phyloP scores from a whole-genome alignment of 768 basidiomycete genomes.

The Boletales sp. region DNA sequence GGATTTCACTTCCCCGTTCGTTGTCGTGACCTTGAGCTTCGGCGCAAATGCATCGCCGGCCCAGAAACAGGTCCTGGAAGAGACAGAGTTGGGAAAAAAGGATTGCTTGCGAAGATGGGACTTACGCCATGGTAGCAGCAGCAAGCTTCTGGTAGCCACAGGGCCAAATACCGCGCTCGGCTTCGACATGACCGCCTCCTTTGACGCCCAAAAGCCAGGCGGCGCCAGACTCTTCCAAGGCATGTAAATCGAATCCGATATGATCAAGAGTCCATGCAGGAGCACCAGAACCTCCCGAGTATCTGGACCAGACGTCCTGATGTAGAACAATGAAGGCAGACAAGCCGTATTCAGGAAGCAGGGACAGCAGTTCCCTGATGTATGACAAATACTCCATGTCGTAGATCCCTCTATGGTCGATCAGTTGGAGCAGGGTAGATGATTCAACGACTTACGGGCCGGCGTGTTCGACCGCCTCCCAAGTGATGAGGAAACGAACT shows the following conservation, averaged over 20 bases:
- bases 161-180: slow-evolving; percentile 86
- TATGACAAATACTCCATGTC: slow-evolving; percentile 83
- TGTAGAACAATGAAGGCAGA: slow-evolving; percentile 78
- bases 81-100: not conserved
- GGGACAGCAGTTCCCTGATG: slow-evolving; percentile 60
- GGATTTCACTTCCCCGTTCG: slow-evolving; percentile 48
- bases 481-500: slow-evolving; percentile 93
- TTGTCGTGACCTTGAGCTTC: slow-evolving; percentile 54
- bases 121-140: slow-evolving; percentile 90
- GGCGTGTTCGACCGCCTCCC: slow-evolving; percentile 95
- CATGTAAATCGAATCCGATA: slow-evolving; percentile 80
- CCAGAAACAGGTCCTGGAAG: slow-evolving; percentile 83
- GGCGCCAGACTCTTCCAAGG: slow-evolving; percentile 77
- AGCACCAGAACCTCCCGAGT: slow-evolving; percentile 92
- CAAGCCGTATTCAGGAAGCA: slow-evolving; percentile 71
- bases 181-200: slow-evolving; percentile 70
- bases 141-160: slow-evolving; percentile 92
- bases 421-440: not conserved
- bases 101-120: slow-evolving; percentile 10
- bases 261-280: slow-evolving; percentile 93
- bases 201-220: slow-evolving; percentile 84
- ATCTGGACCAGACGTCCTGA: slow-evolving; percentile 96
- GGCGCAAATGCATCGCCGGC: slow-evolving; percentile 85
- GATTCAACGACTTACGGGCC: slow-evolving; percentile 65
- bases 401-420: slow-evolving; percentile 63